Evolutionary conservation across 257 asterid species (phyloP).

Genomic region (Ophiorrhiza pumila): DNA sequence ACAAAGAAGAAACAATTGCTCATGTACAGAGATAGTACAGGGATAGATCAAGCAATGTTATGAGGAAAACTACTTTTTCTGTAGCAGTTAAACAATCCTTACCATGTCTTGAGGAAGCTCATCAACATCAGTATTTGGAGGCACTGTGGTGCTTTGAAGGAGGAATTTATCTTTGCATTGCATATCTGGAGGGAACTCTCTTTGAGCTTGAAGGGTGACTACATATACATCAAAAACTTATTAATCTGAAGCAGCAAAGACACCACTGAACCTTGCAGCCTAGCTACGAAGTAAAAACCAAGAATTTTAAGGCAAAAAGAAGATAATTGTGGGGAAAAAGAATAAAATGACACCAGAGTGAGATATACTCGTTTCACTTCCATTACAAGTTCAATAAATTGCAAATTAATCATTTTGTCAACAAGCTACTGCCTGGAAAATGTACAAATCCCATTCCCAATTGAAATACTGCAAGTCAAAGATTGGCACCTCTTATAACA

Average conservation of each 20-base stretch:
- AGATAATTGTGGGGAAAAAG: no score
- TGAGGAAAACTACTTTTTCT: not conserved
- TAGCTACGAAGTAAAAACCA: not conserved
- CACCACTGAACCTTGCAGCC: not conserved
- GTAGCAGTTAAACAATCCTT: constrained; percentile 19
- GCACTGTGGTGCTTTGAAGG: constrained; percentile 56
- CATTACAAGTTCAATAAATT: not conserved
- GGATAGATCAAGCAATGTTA: constrained; percentile 3
- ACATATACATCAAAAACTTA: constrained; percentile 20
- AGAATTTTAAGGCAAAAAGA: not conserved
- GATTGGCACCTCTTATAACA: constrained; percentile 60
- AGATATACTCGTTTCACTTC: no score
- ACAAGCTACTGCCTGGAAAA: not conserved
- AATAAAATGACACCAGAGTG: not conserved
- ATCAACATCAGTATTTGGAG: constrained; percentile 48
- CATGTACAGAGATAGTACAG: not conserved
- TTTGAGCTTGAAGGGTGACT: constrained; percentile 86
- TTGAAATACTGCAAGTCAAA: constrained; percentile 12
- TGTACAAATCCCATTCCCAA: not conserved
- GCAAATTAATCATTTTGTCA: no score
- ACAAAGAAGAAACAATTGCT: not conserved
- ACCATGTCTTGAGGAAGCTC: constrained; percentile 67
- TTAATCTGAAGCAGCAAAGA: not conserved
- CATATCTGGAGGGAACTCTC: constrained; percentile 73
- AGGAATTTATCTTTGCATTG: constrained; percentile 83